Conservation (phyloP, 1,284 basidiomycete genomes). For the Rhodotorula sp. region DNA sequence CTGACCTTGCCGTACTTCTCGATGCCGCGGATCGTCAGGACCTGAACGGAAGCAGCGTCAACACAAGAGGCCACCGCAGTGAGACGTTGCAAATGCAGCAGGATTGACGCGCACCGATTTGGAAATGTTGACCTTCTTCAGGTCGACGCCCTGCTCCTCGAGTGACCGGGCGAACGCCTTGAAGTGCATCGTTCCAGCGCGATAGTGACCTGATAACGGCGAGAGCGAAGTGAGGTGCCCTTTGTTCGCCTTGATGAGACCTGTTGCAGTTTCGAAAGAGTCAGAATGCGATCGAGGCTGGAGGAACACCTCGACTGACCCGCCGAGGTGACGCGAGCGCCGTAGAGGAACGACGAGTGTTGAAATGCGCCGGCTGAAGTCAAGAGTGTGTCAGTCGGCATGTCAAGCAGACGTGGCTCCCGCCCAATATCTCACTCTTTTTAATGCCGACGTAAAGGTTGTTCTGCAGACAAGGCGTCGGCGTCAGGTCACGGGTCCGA, state of each 20-base stretch:
- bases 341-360: slow-evolving; percentile 65
- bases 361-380: slow-evolving; percentile 60
- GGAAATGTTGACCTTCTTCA: slow-evolving; percentile 46
- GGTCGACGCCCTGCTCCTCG: slow-evolving; percentile 61
- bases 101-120: slow-evolving; percentile 13
- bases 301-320: slow-evolving; percentile 26
- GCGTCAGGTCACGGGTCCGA: neutral
- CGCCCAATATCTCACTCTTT: slow-evolving; percentile 38
- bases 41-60: slow-evolving; percentile 16
- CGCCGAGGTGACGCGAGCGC: slow-evolving; percentile 55
- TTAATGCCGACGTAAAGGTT: slow-evolving; percentile 70
- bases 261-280: slow-evolving; percentile 58
- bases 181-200: slow-evolving; percentile 60
- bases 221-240: slow-evolving; percentile 65
- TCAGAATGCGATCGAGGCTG: neutral
- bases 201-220: slow-evolving; percentile 64
- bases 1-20: slow-evolving; percentile 49
- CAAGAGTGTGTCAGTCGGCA: neutral
- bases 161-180: slow-evolving; percentile 62
- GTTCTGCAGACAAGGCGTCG: slow-evolving; percentile 53
- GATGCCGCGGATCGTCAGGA: slow-evolving; percentile 46
- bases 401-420: neutral
- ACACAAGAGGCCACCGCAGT: neutral
- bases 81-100: neutral
- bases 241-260: slow-evolving; percentile 62